Conservation (phyloP, 2,329 filamentous ascomycete species). For the Teratosphaeria epicoccoides region DNA sequence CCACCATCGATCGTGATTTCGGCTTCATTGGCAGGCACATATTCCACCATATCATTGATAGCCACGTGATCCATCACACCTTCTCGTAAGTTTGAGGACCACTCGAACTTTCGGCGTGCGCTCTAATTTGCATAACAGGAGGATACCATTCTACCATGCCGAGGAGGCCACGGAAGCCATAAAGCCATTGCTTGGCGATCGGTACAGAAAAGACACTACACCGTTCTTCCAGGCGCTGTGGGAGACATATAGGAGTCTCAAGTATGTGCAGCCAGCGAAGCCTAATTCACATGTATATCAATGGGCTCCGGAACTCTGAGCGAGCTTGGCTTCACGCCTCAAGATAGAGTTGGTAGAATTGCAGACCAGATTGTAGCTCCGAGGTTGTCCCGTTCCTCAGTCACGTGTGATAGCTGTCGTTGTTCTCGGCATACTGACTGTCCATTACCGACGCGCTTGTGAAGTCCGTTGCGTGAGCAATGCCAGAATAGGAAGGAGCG, state of each 20-base stretch:
- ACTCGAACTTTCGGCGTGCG: neutral
- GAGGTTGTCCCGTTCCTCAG: no score
- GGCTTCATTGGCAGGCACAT: slow-evolving; percentile 53
- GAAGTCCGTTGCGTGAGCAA: no score
- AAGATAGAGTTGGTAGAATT: no score
- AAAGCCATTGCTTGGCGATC: neutral
- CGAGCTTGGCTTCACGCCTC: no score
- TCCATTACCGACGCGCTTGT: no score
- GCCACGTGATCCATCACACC: slow-evolving; percentile 53
- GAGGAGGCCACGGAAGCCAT: neutral
- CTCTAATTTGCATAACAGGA: neutral
- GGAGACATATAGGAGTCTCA: neutral
- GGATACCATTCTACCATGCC: neutral
- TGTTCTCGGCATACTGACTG: no score
- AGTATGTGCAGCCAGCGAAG: neutral
- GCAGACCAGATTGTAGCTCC: no score
- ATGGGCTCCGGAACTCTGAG: neutral
- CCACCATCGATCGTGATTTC: slow-evolving; percentile 54
- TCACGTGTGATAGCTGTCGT: no score
- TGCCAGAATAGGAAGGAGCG: no score
- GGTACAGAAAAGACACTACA: neutral
- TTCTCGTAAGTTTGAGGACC: slow-evolving; percentile 6
- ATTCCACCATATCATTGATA: slow-evolving; percentile 55
- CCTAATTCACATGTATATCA: neutral
- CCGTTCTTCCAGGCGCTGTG: neutral